A percentile compares a stretch with the other conserved stretches of the same genome.
phyloP scores from a whole-genome alignment of 805 yeast species.

The Yarrowia sp. region DNA sequence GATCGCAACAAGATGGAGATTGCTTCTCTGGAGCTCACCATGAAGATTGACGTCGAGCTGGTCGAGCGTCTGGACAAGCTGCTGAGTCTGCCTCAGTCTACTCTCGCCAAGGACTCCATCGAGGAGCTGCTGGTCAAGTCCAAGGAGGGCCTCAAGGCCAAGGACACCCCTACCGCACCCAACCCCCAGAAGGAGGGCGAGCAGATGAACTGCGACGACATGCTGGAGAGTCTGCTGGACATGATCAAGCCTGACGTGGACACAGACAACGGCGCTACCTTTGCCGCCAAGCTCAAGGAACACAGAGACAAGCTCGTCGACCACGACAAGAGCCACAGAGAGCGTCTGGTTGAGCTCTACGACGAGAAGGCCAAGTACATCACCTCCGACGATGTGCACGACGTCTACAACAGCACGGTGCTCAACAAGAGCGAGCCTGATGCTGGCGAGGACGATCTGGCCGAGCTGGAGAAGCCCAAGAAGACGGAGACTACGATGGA shows the following conservation, averaged over 20 bases:
- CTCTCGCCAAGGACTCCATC: neutral
- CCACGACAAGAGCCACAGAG: constrained; percentile 60
- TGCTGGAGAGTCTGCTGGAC: constrained; percentile 85
- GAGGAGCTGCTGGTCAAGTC: constrained; percentile 22
- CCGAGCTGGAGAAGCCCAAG: constrained; percentile 2
- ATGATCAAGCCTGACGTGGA: constrained; percentile 54
- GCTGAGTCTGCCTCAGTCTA: neutral
- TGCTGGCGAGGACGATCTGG: constrained; percentile 19
- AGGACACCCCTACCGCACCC: constrained; percentile 23
- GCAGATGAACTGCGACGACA: constrained; percentile 70
- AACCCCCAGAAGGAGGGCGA: constrained; percentile 31
- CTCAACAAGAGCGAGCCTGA: constrained; percentile 9
- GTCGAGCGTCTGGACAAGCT: constrained; percentile 70
- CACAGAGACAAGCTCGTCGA: constrained; percentile 72
- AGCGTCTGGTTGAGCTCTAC: constrained; percentile 63
- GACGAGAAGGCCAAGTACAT: constrained; percentile 73
- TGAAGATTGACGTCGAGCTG: constrained; percentile 74
- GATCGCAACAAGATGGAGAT: constrained; percentile 75
- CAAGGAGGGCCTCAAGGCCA: constrained; percentile 3
- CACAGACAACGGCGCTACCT: constrained; percentile 46
- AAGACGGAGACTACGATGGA: neutral
- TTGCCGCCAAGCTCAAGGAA: constrained; percentile 45
- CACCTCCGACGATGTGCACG: constrained; percentile 85
- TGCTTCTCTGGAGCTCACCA: constrained; percentile 68
- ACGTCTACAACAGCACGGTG: constrained; percentile 66